Percentiles rank a stretch among this genome's conserved stretches.
Evolutionary conservation across 257 asterid species (phyloP).

Genomic region (Solanum rostratum): DNA sequence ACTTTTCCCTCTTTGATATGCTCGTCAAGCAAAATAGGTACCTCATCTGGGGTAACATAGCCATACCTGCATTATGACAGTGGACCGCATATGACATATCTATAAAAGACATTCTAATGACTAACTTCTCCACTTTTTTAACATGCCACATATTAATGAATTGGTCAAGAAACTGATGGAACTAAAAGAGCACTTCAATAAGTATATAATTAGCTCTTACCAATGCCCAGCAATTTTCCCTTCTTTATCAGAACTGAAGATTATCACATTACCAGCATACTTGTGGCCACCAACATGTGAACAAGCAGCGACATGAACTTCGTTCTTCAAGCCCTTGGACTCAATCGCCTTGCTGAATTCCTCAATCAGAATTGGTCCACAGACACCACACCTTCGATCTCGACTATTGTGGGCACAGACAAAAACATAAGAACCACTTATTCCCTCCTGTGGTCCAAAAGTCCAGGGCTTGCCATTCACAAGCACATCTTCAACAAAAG

Average conservation of each 20-base stretch:
- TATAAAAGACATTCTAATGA: background rate
- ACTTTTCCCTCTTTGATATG: conserved; percentile 78
- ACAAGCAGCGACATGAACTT: conserved; percentile 69
- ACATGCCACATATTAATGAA: background rate
- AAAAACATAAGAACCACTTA: conserved; percentile 78
- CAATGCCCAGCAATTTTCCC: conserved; percentile 80
- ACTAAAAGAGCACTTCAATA: background rate
- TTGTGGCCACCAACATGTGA: conserved; percentile 98
- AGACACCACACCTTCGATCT: conserved; percentile 88
- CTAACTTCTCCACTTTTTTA: background rate
- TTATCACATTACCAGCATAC: conserved; percentile 91
- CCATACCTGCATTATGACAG: conserved; percentile 67
- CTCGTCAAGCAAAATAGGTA: conserved; percentile 58
- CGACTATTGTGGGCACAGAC: conserved; percentile 86
- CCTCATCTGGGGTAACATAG: conserved; percentile 83
- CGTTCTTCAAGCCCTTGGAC: conserved; percentile 38
- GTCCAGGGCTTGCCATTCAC: conserved; percentile 71
- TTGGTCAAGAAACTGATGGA: background rate
- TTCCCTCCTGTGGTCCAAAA: conserved; percentile 43
- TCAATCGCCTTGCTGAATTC: conserved; percentile 63
- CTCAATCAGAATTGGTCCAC: conserved; percentile 85
- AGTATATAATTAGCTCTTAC: conserved; percentile 24
- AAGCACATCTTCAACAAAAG: conserved; percentile 79
- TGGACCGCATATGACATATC: background rate
- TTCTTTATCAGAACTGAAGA: conserved; percentile 43